Percentiles rank a stretch among this genome's conserved stretches.
These are phyloP conservation scores for Caloboletus firmus DNA, from an alignment of 1,284 basidiomycete species.

Conservation along the genomic window DNA sequence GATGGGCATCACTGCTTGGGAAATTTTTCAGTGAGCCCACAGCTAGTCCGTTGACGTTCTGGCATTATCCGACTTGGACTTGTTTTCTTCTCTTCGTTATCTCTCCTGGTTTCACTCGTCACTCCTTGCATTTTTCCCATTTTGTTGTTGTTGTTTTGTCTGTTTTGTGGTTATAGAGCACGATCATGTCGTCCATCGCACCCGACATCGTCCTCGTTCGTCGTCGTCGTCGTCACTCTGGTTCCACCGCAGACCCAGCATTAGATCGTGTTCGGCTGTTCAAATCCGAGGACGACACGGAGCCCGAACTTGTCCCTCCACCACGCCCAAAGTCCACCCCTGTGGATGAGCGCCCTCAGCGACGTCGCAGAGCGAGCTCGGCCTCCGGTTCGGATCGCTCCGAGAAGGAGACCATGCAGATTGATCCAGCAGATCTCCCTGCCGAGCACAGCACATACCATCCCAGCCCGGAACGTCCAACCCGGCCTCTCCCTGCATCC, in stretches of 20 bases:
- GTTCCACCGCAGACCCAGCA: slow-evolving; percentile 27
- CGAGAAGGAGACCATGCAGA: slow-evolving; percentile 34
- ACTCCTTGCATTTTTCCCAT: neutral
- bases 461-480: slow-evolving; percentile 39
- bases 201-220: slow-evolving; percentile 13
- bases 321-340: slow-evolving; percentile 38
- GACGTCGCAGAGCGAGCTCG: slow-evolving; percentile 24
- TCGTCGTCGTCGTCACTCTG: slow-evolving; percentile 35
- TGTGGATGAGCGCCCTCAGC: slow-evolving; percentile 31
- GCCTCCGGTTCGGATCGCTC: slow-evolving; percentile 34
- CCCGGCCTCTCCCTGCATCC: slow-evolving; percentile 49
- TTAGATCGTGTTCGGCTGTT: slow-evolving; percentile 12
- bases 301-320: slow-evolving; percentile 21
- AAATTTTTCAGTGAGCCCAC: slow-evolving; percentile 5
- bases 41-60: neutral
- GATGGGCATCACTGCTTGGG: slow-evolving; percentile 6
- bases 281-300: slow-evolving; percentile 5
- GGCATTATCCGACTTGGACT: neutral
- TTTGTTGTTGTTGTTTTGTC: neutral
- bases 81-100: neutral
- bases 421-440: slow-evolving; percentile 12
- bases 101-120: neutral
- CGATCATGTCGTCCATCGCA: slow-evolving; percentile 13
- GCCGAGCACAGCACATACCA: neutral
- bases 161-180: neutral